Percentiles rank a stretch among this genome's conserved stretches.
Evolutionary conservation across 768 basidiomycete species (phyloP).

Genomic region (Melanogaster broomeanus): DNA sequence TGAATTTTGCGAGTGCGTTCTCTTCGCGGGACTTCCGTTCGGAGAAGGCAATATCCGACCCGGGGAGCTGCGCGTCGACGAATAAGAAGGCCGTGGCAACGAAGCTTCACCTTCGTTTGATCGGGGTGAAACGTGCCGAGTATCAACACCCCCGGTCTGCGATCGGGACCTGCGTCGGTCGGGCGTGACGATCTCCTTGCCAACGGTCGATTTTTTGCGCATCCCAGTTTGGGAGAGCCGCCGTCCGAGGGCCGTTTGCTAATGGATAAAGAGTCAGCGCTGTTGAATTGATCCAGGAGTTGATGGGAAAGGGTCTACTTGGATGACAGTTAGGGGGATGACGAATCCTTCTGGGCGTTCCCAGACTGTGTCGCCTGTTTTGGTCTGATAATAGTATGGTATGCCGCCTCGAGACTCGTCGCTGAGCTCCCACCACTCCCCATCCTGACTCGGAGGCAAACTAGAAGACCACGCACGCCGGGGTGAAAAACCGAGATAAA

Average conservation of each 20-base stretch:
- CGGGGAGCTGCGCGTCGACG: conserved; percentile 35
- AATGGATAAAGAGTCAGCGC: conserved; percentile 8
- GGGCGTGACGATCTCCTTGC: conserved; percentile 16
- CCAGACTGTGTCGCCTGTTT: conserved; percentile 91
- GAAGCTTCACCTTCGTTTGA: conserved; percentile 26
- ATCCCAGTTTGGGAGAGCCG: conserved; percentile 61
- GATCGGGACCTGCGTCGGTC: conserved; percentile 40
- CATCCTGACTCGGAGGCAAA: conserved; percentile 78
- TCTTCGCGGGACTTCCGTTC: conserved; percentile 27
- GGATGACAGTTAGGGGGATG: conserved; percentile 86
- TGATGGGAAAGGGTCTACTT: conserved; percentile 47
- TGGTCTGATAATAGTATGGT: conserved; percentile 94
- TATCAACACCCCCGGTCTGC: conserved; percentile 34
- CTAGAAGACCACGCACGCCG: conserved; percentile 36
- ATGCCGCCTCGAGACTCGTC: conserved; percentile 84
- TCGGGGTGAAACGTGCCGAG: conserved; percentile 32
- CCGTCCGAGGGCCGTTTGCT: conserved; percentile 76
- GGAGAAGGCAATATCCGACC: conserved; percentile 28
- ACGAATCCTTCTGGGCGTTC: conserved; percentile 88
- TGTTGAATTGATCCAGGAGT: neutral
- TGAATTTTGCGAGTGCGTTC: conserved; percentile 19
- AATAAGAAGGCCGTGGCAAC: conserved; percentile 31
- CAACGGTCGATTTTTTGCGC: conserved; percentile 17
- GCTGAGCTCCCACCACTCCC: conserved; percentile 95
- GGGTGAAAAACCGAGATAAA: conserved; percentile 10